These are phyloP conservation scores for Solanum bukasovii DNA, from an alignment of 257 asterid genomes.

Conservation along the genomic window DNA sequence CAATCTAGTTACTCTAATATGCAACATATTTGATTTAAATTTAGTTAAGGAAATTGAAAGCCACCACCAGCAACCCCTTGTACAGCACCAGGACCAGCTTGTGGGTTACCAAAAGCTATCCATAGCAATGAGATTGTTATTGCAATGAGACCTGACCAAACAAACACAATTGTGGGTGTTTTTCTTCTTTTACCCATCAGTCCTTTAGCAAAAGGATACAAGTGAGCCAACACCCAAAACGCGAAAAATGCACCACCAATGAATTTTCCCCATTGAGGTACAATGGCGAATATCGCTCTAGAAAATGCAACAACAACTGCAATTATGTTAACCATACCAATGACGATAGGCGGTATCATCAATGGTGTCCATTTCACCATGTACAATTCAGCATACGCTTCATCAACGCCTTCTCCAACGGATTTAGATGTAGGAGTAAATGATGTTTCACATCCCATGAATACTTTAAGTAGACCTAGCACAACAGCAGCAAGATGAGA, in stretches of 20 bases:
- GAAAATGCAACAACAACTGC: conserved; percentile 19
- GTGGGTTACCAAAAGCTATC: conserved; percentile 13
- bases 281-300: conserved; percentile 14
- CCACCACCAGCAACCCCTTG: neutral
- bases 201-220: conserved; percentile 39
- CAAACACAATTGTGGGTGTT: conserved; percentile 39
- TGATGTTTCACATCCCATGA: conserved; percentile 31
- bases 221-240: conserved; percentile 35
- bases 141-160: conserved; percentile 38
- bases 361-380: conserved; percentile 27
- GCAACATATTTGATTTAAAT: neutral
- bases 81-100: neutral
- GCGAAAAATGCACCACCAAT: conserved; percentile 35
- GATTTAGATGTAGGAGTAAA: conserved; percentile 30
- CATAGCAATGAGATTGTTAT: conserved; percentile 30
- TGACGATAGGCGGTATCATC: conserved; percentile 34
- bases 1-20: neutral
- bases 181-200: conserved; percentile 30
- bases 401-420: conserved; percentile 16
- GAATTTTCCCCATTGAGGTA: conserved; percentile 28
- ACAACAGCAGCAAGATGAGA: conserved; percentile 34
- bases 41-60: conserved; percentile 8
- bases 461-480: conserved; percentile 30
- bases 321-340: conserved; percentile 25
- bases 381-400: conserved; percentile 24